phyloP scores from a whole-genome alignment of 2,329 filamentous ascomycete genomes.

The Fusarium sp. region DNA sequence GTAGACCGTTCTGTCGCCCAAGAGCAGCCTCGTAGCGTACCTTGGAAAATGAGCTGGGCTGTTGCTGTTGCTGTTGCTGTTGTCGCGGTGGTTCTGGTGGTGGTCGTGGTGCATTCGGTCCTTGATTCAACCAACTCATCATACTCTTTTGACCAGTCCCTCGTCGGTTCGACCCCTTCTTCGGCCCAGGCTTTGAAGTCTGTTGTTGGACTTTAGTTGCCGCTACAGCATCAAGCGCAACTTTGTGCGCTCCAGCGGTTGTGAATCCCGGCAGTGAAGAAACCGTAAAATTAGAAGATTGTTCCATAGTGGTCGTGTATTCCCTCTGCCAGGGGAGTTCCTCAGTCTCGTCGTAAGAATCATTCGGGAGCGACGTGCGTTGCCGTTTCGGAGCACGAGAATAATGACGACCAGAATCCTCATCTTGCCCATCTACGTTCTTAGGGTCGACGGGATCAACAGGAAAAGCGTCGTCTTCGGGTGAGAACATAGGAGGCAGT shows the following conservation, averaged over 20 bases:
- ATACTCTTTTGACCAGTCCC: constrained; percentile 54
- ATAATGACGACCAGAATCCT: constrained; percentile 28
- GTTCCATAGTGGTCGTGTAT: constrained; percentile 69
- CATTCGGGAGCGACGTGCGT: constrained; percentile 35
- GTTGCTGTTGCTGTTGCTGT: constrained; percentile 14
- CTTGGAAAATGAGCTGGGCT: constrained; percentile 31
- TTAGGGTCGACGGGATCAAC: constrained; percentile 62
- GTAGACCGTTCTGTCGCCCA: constrained; percentile 32
- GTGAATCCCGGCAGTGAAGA: constrained; percentile 66
- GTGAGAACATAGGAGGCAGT: constrained; percentile 61
- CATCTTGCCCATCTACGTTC: constrained; percentile 34
- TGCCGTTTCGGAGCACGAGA: constrained; percentile 44
- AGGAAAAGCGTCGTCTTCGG: constrained; percentile 74
- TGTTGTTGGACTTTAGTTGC: constrained; percentile 29
- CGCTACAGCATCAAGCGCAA: constrained; percentile 45
- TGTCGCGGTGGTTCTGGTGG: constrained; percentile 12
- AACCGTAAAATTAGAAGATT: constrained; percentile 65
- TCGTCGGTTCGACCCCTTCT: constrained; percentile 46
- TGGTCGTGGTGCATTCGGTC: constrained; percentile 24
- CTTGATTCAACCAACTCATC: constrained; percentile 51
- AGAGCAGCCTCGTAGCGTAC: constrained; percentile 43
- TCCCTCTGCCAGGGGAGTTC: constrained; percentile 53
- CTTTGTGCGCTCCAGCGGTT: constrained; percentile 65
- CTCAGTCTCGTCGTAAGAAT: constrained; percentile 22
- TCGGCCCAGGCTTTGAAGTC: constrained; percentile 31